phyloP scores from a whole-genome alignment of 2,329 filamentous ascomycete genomes.

The Hypomyces rosellus region DNA sequence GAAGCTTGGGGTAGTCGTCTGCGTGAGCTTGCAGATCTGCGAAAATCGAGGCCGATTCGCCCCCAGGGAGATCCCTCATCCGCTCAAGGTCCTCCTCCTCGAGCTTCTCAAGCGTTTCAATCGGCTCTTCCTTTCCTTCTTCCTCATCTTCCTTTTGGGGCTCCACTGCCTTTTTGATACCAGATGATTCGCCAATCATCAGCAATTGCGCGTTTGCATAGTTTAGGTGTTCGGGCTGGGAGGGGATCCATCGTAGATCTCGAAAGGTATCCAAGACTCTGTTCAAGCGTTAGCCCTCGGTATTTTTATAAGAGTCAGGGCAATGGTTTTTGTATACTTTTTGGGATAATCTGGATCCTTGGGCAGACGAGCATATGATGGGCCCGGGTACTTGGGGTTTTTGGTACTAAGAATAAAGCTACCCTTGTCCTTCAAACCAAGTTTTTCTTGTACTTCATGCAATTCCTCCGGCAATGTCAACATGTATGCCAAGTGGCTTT shows the following conservation, averaged over 20 bases:
- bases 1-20: slow-evolving; percentile 18
- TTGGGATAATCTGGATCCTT: slow-evolving; percentile 64
- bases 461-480: slow-evolving; percentile 65
- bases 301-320: not conserved
- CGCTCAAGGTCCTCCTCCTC: slow-evolving; percentile 68
- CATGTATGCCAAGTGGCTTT: slow-evolving; percentile 74
- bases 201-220: slow-evolving; percentile 71
- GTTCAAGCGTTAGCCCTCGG: slow-evolving; percentile 4
- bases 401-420: slow-evolving; percentile 75
- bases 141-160: slow-evolving; percentile 49
- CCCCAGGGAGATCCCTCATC: slow-evolving; percentile 45
- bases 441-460: slow-evolving; percentile 65
- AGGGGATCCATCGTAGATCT: slow-evolving; percentile 65
- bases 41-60: slow-evolving; percentile 31
- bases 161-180: slow-evolving; percentile 50
- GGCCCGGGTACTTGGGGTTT: slow-evolving; percentile 66
- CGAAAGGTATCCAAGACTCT: slow-evolving; percentile 67
- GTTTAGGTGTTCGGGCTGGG: slow-evolving; percentile 67
- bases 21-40: slow-evolving; percentile 8
- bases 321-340: slow-evolving; percentile 42
- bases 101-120: slow-evolving; percentile 67
- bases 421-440: slow-evolving; percentile 62
- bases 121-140: slow-evolving; percentile 54
- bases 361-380: slow-evolving; percentile 56
- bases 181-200: slow-evolving; percentile 65